Percentiles rank a stretch among this genome's conserved stretches.
phyloP scores from a whole-genome alignment of 257 asterid species.

The Fraxinus pennsylvanica region DNA sequence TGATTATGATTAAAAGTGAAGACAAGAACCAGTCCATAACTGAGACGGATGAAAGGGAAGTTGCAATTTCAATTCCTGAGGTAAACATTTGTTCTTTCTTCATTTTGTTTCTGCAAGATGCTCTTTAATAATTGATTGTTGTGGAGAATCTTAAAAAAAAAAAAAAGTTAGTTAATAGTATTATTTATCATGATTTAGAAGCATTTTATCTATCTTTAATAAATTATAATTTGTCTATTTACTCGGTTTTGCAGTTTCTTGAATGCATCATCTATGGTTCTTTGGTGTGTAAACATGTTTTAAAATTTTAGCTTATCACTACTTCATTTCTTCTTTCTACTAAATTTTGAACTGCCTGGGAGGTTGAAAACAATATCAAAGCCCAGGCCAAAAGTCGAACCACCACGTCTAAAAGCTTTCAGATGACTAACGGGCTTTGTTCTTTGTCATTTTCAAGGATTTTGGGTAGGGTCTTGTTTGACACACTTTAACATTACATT shows the following conservation, averaged over 20 bases:
- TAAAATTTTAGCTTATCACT: no score
- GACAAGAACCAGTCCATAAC: not conserved
- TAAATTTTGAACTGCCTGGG: no score
- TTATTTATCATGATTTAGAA: no score
- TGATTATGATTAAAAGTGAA: conserved; percentile 2
- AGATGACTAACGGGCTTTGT: not conserved
- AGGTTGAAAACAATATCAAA: no score
- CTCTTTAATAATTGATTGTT: not conserved
- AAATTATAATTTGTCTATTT: not conserved
- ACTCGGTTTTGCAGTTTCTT: not conserved
- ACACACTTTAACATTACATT: not conserved
- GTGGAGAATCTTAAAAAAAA: not conserved
- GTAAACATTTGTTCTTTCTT: conserved; percentile 20
- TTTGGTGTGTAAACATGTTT: not conserved
- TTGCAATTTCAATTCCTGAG: conserved; percentile 40
- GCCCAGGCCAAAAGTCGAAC: no score
- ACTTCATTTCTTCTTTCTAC: not conserved
- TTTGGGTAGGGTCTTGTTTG: not conserved
- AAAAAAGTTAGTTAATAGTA: no score
- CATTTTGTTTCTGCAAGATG: not conserved
- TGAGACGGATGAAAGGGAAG: conserved; percentile 23
- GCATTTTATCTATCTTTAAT: no score
- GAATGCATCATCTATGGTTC: not conserved
- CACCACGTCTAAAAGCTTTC: no score
- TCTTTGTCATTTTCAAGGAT: not conserved